Percentiles rank a stretch among this genome's conserved stretches.
phyloP scores from a whole-genome alignment of 345 rosid genomes.

The Citrus glauca region DNA sequence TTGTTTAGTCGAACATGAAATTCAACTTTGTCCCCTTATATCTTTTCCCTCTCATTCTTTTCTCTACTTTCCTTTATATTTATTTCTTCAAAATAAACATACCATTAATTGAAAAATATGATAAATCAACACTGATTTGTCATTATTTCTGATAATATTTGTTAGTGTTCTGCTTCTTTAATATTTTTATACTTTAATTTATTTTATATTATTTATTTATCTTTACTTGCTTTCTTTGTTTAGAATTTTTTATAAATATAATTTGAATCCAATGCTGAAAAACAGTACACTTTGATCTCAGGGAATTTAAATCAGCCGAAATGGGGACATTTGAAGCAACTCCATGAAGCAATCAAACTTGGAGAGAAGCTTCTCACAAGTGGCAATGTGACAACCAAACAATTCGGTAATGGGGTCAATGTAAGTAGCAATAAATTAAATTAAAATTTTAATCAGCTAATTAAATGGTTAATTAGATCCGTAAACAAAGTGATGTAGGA shows the following conservation, averaged over 20 bases:
- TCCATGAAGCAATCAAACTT: conserved; percentile 1
- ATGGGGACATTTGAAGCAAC: conserved; percentile 25
- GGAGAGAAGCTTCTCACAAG: conserved; percentile 6
- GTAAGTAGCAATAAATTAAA: not conserved
- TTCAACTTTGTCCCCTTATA: too few relatives aligned
- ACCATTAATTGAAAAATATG: too few relatives aligned
- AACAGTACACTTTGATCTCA: not conserved
- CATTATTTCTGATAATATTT: too few relatives aligned
- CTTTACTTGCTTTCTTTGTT: too few relatives aligned
- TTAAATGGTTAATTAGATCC: not conserved
- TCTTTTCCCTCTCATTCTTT: rapidly evolving
- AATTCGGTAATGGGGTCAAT: not conserved
- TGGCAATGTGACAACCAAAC: conserved; percentile 1
- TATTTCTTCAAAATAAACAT: too few relatives aligned
- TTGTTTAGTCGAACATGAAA: rapidly evolving
- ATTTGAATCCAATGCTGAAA: too few relatives aligned
- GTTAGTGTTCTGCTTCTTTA: too few relatives aligned
- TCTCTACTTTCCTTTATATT: too few relatives aligned
- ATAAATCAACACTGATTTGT: rapidly evolving
- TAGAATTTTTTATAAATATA: too few relatives aligned
- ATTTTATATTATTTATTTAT: too few relatives aligned
- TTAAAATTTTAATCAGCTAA: not conserved
- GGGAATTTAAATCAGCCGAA: conserved; percentile 24
- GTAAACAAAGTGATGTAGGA: not conserved
- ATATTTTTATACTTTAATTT: too few relatives aligned